phyloP scores from a whole-genome alignment of 768 basidiomycete species.

The Lepiota brunneoincarnata region DNA sequence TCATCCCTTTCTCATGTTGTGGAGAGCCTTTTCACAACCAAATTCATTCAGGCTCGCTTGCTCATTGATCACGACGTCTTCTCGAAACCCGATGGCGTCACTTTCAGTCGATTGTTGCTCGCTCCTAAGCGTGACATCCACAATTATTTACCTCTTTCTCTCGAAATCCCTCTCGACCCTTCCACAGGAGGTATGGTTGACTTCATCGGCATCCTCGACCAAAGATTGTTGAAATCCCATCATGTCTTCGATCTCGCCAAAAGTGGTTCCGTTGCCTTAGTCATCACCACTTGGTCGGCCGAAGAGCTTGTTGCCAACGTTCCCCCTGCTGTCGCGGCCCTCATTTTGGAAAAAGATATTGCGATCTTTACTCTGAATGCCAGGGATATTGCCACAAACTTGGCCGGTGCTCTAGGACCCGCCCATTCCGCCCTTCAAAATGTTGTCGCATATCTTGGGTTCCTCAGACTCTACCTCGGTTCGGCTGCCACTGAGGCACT shows the following conservation, averaged over 20 bases:
- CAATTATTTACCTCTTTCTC: slow-evolving; percentile 49
- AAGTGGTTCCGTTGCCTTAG: slow-evolving; percentile 64
- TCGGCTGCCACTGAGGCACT: slow-evolving; percentile 50
- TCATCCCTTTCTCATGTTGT: slow-evolving; percentile 55
- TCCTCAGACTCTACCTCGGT: slow-evolving; percentile 83
- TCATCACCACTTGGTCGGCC: slow-evolving; percentile 72
- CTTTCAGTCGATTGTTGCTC: slow-evolving; percentile 67
- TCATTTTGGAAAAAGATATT: slow-evolving; percentile 50
- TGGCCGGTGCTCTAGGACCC: slow-evolving; percentile 32
- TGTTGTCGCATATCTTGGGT: slow-evolving; percentile 70
- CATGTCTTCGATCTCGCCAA: slow-evolving; percentile 67
- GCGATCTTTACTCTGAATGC: slow-evolving; percentile 62
- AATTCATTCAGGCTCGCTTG: slow-evolving; percentile 54
- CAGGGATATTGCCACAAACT: slow-evolving; percentile 44
- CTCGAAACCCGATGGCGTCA: slow-evolving; percentile 69
- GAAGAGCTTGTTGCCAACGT: slow-evolving; percentile 74
- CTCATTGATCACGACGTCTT: slow-evolving; percentile 73
- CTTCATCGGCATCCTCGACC: slow-evolving; percentile 75
- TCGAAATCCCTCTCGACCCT: slow-evolving; percentile 54
- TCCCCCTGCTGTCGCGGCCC: slow-evolving; percentile 41
- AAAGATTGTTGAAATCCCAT: slow-evolving; percentile 75
- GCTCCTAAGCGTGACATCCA: slow-evolving; percentile 37
- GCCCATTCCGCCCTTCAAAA: slow-evolving; percentile 44
- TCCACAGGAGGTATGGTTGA: slow-evolving; percentile 50
- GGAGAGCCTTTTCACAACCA: slow-evolving; percentile 53